Base-by-base conservation (phyloP, 257 asterid genomes). In the Capsicum rhomboideum region DNA sequence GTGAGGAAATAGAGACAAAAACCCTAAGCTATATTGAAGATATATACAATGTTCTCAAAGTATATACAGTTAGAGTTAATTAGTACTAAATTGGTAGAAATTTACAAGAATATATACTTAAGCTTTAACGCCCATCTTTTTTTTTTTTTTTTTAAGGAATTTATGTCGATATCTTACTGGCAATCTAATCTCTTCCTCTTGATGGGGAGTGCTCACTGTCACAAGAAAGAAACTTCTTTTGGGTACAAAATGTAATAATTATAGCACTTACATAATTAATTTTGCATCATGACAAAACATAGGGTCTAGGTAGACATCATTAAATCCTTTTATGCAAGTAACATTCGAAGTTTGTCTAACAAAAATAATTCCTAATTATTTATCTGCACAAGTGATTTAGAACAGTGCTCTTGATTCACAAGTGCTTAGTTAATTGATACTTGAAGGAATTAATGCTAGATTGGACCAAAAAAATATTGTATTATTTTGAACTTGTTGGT, bases 1-100 rank as follows among this genome's bases (percentile, higher is more conserved):
- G 86, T 84, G 87, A 88, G 82, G 86, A 88, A 74, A 86, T 85
- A 85, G 87, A 16, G 75, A 64, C 21, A 17, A 67, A 64, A 64
- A 67, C 49, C 23, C 75, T 67, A 67, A 50, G 75, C 5, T 31
- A 67, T 67, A 67, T 23, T 31, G 75, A 31, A 16, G 49, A 67
- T 67, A 67, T 29, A 31, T 31, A 67, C 75, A 67, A 67, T 12
- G 75, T 31, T 31, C 49, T 67, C 49, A 67, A 66, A 66, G 46
- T 31, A 67, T 67, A 31, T 31, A 29, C 6, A 56, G n/a, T 64
- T 64, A n/a, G 44, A 28, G 42, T 64, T 61, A 63, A 63, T 12
- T 64, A 67, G 14, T 29, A 17, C 26, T 67, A 14, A 31, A 16
- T 67, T 67, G 31, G 49, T 67, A 67, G 75, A 34, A 67, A 13